These are phyloP conservation scores for Saccharomyces hybrid DNA, from an alignment of 1,139 yeast species.

Conservation along the genomic window DNA sequence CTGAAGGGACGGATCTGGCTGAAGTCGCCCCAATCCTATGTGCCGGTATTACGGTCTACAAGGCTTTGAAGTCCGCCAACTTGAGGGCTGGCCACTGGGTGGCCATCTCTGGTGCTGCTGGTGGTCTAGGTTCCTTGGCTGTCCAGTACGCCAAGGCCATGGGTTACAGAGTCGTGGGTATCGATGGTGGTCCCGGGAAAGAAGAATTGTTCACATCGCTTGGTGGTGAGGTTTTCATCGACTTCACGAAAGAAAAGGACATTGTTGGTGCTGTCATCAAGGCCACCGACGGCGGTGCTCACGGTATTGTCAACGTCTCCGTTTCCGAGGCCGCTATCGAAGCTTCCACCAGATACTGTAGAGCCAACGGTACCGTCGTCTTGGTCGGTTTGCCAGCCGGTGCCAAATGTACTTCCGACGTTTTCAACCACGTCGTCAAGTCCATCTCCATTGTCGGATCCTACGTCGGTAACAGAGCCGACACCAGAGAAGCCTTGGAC, in stretches of 20 bases:
- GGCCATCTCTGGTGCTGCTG: slow-evolving; percentile 59
- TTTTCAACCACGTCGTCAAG: slow-evolving; percentile 49
- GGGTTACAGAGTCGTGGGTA: slow-evolving; percentile 56
- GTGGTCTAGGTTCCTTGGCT: slow-evolving; percentile 61
- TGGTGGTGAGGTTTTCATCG: slow-evolving; percentile 54
- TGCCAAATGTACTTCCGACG: slow-evolving; percentile 47
- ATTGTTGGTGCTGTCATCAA: slow-evolving; percentile 42
- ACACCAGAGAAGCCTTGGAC: slow-evolving; percentile 57
- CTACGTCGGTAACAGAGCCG: slow-evolving; percentile 63
- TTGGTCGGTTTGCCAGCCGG: slow-evolving; percentile 59
- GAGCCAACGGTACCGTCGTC: slow-evolving; percentile 54
- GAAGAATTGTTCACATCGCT: slow-evolving; percentile 42
- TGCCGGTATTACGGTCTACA: slow-evolving; percentile 65
- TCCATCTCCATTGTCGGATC: slow-evolving; percentile 51
- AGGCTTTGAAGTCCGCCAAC: slow-evolving; percentile 56
- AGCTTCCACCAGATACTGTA: slow-evolving; percentile 49
- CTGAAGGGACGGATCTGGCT: slow-evolving; percentile 51
- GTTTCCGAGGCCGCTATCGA: slow-evolving; percentile 51
- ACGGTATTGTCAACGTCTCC: slow-evolving; percentile 56
- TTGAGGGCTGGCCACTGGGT: slow-evolving; percentile 55
- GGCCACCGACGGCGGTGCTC: slow-evolving; percentile 55
- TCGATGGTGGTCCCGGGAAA: slow-evolving; percentile 58
- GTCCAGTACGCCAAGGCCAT: slow-evolving; percentile 58
- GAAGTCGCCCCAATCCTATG: slow-evolving; percentile 55
- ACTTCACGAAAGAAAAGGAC: slow-evolving; percentile 46